Percentiles rank a stretch among this genome's conserved stretches.
Conservation (phyloP, 179 eudicot species). For the Patellifolia procumbens region DNA sequence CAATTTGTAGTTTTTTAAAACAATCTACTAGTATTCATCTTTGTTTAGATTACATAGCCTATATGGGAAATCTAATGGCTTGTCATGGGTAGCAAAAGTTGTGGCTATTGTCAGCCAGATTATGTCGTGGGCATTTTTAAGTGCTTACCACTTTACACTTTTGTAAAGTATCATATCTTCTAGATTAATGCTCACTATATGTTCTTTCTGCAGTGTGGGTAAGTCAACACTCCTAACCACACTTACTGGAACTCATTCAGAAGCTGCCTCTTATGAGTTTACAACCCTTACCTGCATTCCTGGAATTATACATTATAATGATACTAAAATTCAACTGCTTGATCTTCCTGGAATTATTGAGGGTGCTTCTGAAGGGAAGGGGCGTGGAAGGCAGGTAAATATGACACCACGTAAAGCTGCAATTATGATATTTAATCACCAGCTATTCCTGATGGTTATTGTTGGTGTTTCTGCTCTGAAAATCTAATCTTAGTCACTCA, state of each 20-base stretch:
- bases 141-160: too few relatives aligned
- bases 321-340: conserved; percentile 93
- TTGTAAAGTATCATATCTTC: neutral
- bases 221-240: conserved; percentile 93
- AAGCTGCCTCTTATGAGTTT: conserved; percentile 99
- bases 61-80: neutral
- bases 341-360: conserved; percentile 99
- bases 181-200: conserved; percentile 2
- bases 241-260: conserved; percentile 96
- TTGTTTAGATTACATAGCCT: conserved; percentile 5
- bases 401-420: neutral
- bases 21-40: conserved; percentile 4
- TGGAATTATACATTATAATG: conserved; percentile 95
- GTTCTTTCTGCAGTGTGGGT: conserved; percentile 76
- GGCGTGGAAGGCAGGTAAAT: conserved; percentile 98
- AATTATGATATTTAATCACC: neutral
- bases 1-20: conserved; percentile 3
- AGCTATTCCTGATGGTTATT: neutral
- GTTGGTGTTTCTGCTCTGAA: neutral
- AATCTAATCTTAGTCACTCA: neutral
- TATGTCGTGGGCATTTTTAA: neutral
- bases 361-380: conserved; percentile 99
- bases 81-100: neutral
- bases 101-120: conserved; percentile 1
- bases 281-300: conserved; percentile 99